phyloP scores from a whole-genome alignment of 2,329 filamentous ascomycete species.

The Diaporthe batatas region DNA sequence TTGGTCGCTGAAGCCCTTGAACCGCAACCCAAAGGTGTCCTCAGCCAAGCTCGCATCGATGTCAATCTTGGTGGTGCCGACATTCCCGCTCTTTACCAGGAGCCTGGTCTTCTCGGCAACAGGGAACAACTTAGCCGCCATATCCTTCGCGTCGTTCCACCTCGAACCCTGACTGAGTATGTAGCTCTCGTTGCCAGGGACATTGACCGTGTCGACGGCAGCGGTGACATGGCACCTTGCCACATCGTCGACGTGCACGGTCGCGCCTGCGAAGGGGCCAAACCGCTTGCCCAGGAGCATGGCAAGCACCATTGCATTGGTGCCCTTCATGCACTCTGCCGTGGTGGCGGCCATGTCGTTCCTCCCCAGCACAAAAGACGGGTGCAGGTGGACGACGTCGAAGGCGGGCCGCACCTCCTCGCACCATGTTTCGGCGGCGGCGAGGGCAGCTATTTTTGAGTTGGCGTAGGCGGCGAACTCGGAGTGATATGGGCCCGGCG shows the following conservation, averaged over 20 bases:
- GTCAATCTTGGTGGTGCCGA: conserved; percentile 46
- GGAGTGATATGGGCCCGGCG: conserved; percentile 48
- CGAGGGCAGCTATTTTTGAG: conserved; percentile 53
- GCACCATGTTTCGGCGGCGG: conserved; percentile 52
- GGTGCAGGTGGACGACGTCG: conserved; percentile 53
- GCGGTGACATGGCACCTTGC: conserved; percentile 55
- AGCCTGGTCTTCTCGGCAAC: conserved; percentile 48
- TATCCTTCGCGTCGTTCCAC: conserved; percentile 56
- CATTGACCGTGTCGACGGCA: conserved; percentile 46
- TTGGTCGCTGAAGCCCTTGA: conserved; percentile 48
- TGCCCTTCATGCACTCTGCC: conserved; percentile 50
- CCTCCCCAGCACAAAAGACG: conserved; percentile 53
- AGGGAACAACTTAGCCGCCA: conserved; percentile 51
- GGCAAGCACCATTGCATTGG: conserved; percentile 52
- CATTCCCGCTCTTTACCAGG: conserved; percentile 45
- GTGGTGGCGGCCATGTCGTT: conserved; percentile 51
- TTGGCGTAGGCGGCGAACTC: conserved; percentile 53
- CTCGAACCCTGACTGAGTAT: conserved; percentile 49
- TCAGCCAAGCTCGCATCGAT: conserved; percentile 49
- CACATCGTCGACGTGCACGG: conserved; percentile 56
- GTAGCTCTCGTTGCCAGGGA: conserved; percentile 52
- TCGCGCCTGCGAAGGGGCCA: conserved; percentile 47
- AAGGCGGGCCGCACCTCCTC: conserved; percentile 51
- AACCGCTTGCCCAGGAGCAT: conserved; percentile 50
- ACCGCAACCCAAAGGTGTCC: conserved; percentile 47